Evolutionary conservation across 2,329 filamentous ascomycete genomes (phyloP).

Genomic region (Alternaria infectoria): DNA sequence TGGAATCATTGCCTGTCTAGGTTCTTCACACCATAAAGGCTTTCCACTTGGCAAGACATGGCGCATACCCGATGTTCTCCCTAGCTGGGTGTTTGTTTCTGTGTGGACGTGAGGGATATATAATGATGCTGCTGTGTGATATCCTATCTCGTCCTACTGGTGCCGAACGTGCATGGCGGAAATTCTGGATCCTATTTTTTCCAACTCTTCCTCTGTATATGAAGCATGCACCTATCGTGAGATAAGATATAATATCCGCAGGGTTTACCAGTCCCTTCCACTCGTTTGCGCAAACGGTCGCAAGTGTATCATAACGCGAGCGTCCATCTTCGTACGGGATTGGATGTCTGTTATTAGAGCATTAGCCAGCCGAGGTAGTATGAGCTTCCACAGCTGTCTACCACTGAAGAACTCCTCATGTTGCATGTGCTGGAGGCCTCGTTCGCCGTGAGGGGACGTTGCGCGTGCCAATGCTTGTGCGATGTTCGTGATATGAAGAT

Average conservation of each 20-base stretch:
- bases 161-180: constrained; percentile 24
- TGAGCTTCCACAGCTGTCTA: constrained; percentile 25
- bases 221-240: constrained; percentile 26
- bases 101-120: constrained; percentile 21
- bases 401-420: background rate
- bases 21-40: background rate
- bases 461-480: constrained; percentile 33
- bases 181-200: constrained; percentile 6
- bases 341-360: constrained; percentile 39
- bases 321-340: constrained; percentile 5
- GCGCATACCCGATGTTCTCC: background rate
- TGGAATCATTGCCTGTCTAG: background rate
- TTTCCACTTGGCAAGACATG: background rate
- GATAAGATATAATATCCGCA: constrained; percentile 33
- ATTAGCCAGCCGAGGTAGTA: constrained; percentile 38
- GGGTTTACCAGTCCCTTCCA: constrained; percentile 38
- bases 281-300: constrained; percentile 32
- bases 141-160: constrained; percentile 26
- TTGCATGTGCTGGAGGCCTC: constrained; percentile 21
- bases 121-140: constrained; percentile 26
- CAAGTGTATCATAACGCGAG: constrained; percentile 32
- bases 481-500: constrained; percentile 35
- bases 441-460: constrained; percentile 31
- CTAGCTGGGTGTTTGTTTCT: background rate
- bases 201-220: constrained; percentile 12